Evolutionary conservation across 768 basidiomycete species (phyloP).

Genomic region (Solioccasus polychromus): DNA sequence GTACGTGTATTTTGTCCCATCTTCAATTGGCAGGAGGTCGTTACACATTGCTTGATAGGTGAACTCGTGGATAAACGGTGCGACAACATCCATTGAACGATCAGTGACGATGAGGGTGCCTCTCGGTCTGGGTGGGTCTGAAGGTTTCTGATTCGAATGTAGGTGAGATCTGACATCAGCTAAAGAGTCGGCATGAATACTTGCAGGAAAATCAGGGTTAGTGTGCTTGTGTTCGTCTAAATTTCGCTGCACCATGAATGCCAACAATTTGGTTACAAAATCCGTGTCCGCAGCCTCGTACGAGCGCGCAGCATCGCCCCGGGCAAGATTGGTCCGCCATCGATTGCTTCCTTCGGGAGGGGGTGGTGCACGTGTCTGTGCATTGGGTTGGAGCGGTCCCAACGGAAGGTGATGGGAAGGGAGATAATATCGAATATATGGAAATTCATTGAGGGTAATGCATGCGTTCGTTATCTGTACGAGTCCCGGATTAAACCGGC

Average conservation of each 20-base stretch:
- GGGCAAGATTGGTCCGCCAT: slow-evolving; percentile 81
- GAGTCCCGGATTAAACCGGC: slow-evolving; percentile 1
- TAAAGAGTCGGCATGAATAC: slow-evolving; percentile 25
- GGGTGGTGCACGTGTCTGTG: slow-evolving; percentile 61
- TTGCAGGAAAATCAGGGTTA: slow-evolving; percentile 85
- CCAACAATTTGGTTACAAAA: slow-evolving; percentile 76
- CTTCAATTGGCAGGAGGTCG: slow-evolving; percentile 85
- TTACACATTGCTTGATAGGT: slow-evolving; percentile 99
- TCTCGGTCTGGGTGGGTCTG: slow-evolving; percentile 61
- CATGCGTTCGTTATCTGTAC: slow-evolving; percentile 82
- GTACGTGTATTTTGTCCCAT: slow-evolving; percentile 83
- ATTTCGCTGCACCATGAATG: slow-evolving; percentile 77
- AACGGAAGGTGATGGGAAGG: slow-evolving; percentile 81
- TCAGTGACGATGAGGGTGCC: slow-evolving; percentile 90
- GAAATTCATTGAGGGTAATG: slow-evolving; percentile 88
- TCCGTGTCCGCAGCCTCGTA: slow-evolving; percentile 72
- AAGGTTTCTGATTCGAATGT: slow-evolving; percentile 41
- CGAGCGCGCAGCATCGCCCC: slow-evolving; percentile 65
- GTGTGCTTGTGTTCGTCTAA: slow-evolving; percentile 84
- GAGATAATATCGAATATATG: slow-evolving; percentile 89
- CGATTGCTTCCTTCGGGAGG: slow-evolving; percentile 61
- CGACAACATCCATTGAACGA: slow-evolving; percentile 90
- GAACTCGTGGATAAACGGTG: slow-evolving; percentile 94
- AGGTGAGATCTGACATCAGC: slow-evolving; percentile 1
- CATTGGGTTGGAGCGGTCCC: slow-evolving; percentile 73